Evolutionary conservation across 805 yeast species (phyloP), one percentile per base, ranked within the genome.

Genomic region (Starmerella bombicola): DNA sequence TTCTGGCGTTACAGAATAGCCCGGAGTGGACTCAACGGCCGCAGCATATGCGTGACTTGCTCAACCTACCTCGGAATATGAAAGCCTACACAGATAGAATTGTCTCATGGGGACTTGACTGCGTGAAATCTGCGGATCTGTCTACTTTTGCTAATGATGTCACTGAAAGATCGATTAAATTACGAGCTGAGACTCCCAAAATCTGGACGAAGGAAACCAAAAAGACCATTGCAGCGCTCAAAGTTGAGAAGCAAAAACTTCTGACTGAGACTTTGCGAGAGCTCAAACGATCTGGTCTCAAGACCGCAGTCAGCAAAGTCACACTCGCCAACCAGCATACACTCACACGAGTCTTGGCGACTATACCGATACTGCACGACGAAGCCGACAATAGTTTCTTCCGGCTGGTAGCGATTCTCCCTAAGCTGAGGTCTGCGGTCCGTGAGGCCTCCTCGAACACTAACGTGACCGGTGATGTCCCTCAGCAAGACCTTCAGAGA

Each of bases 121-220:
- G 0, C 68, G 65, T 36, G 52, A 55, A 0, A 46, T 13, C 12
- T 13, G 25, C 33, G 68, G 12, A 81, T 81, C 17, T 58, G 63
- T 15, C 59, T 83, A 16, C 64, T 64, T 70, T 70, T 48, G 77
- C 91, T 1, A 61, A 62, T 23, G 75, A 69, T 7, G 57, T 80
- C 13, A 52, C 70, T 1, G 66, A 59, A 20, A 78, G 74, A 32
- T 76, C 83, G 57, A 76, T 74, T 8, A 59, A 71, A 12, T 65
- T 93, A 30, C 69, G 74, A 40, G 66, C 71, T 22, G 93, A 81
- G 49, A 91, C 98, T 0, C 98, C 98, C 1, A 61, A 63, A 1
- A 69, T 64, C 3, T 65, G 69, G 49, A 78, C 71, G 4, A 83
- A 86, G 40, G 93, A 80, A 29, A 76, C 74, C 48, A 84, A 85